Conservation (phyloP, 805 yeast genomes). For the Kuraishia piskuri region DNA sequence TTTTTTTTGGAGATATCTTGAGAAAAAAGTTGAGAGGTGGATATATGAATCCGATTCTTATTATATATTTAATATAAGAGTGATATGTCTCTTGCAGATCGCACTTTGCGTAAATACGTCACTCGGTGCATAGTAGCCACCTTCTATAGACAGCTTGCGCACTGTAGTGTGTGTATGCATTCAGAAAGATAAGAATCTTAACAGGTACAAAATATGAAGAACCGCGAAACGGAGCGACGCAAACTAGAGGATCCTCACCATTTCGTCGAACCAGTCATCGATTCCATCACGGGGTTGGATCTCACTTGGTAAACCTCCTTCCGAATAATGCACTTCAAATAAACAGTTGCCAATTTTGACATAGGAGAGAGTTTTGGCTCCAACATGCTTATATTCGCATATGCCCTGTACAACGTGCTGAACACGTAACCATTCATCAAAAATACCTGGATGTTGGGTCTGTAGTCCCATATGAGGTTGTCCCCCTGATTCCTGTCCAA, state of each 20-base stretch:
- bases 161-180: too few relatives aligned
- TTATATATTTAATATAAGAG: too few relatives aligned
- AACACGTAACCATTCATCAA: constrained; percentile 32
- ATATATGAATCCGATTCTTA: too few relatives aligned
- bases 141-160: too few relatives aligned
- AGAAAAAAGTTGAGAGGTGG: too few relatives aligned
- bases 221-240: background rate
- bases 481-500: constrained; percentile 29
- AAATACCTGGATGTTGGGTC: constrained; percentile 27
- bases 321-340: constrained; percentile 1
- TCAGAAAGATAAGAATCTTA: too few relatives aligned
- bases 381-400: background rate
- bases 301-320: background rate
- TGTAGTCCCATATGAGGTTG: constrained; percentile 29
- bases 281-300: background rate
- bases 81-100: too few relatives aligned
- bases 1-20: too few relatives aligned
- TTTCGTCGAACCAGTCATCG: constrained; percentile 1
- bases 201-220: too few relatives aligned
- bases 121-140: too few relatives aligned
- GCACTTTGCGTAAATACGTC: too few relatives aligned
- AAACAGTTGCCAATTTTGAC: constrained; percentile 3
- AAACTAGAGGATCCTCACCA: background rate
- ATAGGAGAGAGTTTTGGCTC: background rate
- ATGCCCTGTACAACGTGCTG: constrained; percentile 26